Evolutionary conservation across 257 asterid species (phyloP), one percentile per base, ranked within the genome.

Genomic region (Scutellaria minor): DNA sequence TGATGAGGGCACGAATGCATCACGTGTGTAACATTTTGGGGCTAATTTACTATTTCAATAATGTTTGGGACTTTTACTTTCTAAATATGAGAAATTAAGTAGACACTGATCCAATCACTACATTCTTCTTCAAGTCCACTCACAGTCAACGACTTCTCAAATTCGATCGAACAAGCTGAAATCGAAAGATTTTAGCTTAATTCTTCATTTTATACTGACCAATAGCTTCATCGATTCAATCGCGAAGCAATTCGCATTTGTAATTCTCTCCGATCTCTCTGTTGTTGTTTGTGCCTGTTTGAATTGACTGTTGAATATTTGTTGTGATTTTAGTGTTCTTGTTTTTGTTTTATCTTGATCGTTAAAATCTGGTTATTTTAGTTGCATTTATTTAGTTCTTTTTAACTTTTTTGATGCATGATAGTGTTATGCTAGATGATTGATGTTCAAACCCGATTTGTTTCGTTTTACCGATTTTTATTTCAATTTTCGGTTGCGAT

Each of bases 261-360:
- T 75, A 79, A 52, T 58, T 35, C 11, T 75, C 70, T 60, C 61
- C 45, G 80, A 70, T 80, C 75, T 71, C 63, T 27, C 40, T 72
- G 9, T 46, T 73, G 22, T 35, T 42, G 50, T 64, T 31, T 54
- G 18, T 77, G 59, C 42, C 58, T 58, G 74, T 20, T 72, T 58
- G 40, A 37, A 7, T 70, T 64, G 15, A 42, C 55, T 58, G 6
- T 77, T 65, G 1, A 35, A 14, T 37, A 46, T 57, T 51, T 51
- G 15, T 40, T 6, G 5, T 31, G 37, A 31, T 56, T 5, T 61
- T 48, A 41, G 68, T 24, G 42, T 2, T 69, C 0, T 7, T 13
- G 7, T 59, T 47, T 61, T 6, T 71, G 35, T 22, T 50, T 39
- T 9, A 10, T 63, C 5, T 62, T 48, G 59, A 61, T 27, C 20